Evolutionary conservation across 371 early-diverging fungal genomes (phyloP).

Genomic region (Blastocladiella emersonii): DNA sequence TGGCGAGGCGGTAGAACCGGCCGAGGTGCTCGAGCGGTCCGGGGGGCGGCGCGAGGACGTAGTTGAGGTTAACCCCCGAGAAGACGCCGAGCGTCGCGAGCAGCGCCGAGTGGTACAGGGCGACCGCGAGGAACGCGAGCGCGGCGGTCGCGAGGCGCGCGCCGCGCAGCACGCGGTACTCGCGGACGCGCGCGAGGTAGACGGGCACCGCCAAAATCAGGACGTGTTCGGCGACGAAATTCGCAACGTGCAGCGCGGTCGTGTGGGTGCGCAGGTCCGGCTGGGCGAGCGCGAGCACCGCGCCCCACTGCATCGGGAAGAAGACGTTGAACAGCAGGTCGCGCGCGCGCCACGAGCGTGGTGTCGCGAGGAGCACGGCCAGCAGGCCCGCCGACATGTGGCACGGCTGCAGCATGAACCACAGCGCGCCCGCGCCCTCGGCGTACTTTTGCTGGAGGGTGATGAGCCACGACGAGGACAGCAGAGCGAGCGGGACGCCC

Average conservation of each 20-base stretch:
- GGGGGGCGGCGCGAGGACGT: not conserved
- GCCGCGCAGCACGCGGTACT: not conserved
- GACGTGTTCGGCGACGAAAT: not conserved
- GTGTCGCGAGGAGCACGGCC: not conserved
- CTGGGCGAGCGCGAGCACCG: slow-evolving; percentile 1
- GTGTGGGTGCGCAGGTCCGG: slow-evolving; percentile 2
- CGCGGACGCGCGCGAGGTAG: not conserved
- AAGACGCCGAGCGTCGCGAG: not conserved
- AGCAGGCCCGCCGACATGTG: not conserved
- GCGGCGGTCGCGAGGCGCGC: not conserved
- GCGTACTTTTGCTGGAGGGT: not conserved
- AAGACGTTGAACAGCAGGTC: not conserved
- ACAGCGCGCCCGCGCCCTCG: not conserved
- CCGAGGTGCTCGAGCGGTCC: not conserved
- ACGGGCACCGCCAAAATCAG: not conserved
- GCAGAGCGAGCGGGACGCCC: not conserved
- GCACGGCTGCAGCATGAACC: slow-evolving; percentile 4
- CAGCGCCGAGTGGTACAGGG: slow-evolving; percentile 1
- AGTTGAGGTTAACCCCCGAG: slow-evolving; percentile 1
- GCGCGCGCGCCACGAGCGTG: not conserved
- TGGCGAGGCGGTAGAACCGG: not conserved
- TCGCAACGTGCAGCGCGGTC: not conserved
- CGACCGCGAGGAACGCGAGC: not conserved
- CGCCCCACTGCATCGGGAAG: not conserved
- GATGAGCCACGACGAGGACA: not conserved